Base-by-base conservation (phyloP, 305 asterid genomes). In the Solanum hybrid region DNA sequence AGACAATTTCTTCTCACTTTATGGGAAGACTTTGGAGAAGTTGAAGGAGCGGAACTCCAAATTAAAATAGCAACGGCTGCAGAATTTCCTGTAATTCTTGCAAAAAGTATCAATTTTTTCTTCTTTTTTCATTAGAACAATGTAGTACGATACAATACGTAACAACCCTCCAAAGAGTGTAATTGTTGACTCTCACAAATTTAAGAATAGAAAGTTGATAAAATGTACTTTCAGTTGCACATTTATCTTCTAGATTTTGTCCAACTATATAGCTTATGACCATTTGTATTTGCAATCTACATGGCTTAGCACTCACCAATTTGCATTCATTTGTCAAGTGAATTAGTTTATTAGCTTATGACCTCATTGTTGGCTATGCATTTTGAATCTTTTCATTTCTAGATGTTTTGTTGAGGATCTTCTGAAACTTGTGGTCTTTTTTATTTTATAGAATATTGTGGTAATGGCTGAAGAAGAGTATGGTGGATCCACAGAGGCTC, bases 401-500 rank as follows among this genome's bases (percentile, higher is more conserved):
- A 81, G 38, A 41, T 5, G 38, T 83, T 83, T 10, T 2, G 13
- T 8, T 41, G 37, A 41, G 27, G 38, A 39, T 83, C 38, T 83
- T 83, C 6, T 83, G 87, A 27, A 41, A 27, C 37, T 27, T 45
- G 38, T 41, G 2, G 6, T 83, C 26, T 81, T 14, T 45, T 51
- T 26, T 75, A 24, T 45, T 51, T 51, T 5, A 51, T 6, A 22
- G 77, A 73, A 20, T 45, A 41, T 51, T n/a, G 41, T 88, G 45
- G 57, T 24, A 11, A 51, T 88, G 87, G 70, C 65, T 33, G 91
- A 70, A 39, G 57, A 87, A 79, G 84, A 39, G 4, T 24, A n/a
- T 73, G 84, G 61, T 87, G 91, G 90, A 26, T 65, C 89, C 10
- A 4, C 89, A 26, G 92, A 79, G 24, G 89, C 41, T 72, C 75